phyloP scores from a whole-genome alignment of 352 stramenopile genomes.

The Pythium insidiosum region DNA sequence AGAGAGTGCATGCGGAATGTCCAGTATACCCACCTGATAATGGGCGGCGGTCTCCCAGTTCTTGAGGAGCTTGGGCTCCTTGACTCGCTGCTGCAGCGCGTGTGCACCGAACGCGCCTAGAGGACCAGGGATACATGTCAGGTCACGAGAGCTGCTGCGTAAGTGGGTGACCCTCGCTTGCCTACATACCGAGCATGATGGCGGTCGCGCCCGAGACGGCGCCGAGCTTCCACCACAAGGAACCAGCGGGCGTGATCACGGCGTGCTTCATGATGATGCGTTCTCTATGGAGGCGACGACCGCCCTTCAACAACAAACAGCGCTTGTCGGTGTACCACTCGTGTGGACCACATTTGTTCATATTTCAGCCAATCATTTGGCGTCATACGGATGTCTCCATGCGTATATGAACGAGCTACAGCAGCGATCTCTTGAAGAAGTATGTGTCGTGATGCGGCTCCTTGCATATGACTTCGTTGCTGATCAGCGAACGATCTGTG shows the following conservation, averaged over 20 bases:
- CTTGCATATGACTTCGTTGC: no score
- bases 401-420: neutral
- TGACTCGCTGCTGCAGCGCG: constrained; percentile 51
- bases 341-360: constrained; percentile 7
- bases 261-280: constrained; percentile 40
- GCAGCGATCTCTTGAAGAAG: no score
- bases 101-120: constrained; percentile 76
- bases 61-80: constrained; percentile 75
- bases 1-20: no score
- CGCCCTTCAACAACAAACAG: no score
- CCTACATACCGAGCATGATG: constrained; percentile 12
- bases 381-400: neutral
- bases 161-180: no score
- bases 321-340: no score
- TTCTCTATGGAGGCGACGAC: no score
- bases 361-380: constrained; percentile 11
- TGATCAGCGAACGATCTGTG: no score
- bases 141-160: no score
- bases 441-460: no score
- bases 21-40: constrained; percentile 71
- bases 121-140: no score
- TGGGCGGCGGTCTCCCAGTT: constrained; percentile 78
- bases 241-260: constrained; percentile 49
- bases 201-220: constrained; percentile 59
- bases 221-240: constrained; percentile 76